phyloP scores from a whole-genome alignment of 1,139 yeast genomes.

The Geotrichum siamense region DNA sequence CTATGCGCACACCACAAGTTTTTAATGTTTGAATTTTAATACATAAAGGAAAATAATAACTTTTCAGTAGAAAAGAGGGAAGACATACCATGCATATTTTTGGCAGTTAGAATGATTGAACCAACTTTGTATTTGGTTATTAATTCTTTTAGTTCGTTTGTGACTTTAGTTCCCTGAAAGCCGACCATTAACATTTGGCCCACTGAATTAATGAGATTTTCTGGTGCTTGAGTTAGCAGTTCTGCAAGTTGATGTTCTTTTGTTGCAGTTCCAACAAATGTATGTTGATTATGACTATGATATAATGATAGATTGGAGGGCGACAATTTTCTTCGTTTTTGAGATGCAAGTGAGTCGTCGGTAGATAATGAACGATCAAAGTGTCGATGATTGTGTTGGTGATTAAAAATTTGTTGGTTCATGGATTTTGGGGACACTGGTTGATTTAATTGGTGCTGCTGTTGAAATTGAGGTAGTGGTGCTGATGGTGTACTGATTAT shows the following conservation, averaged over 20 bases:
- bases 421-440: conserved; percentile 5
- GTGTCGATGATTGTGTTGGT: neutral
- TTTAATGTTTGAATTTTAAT: too few relatives aligned
- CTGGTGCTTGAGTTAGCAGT: conserved; percentile 8
- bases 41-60: neutral
- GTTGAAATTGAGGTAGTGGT: neutral
- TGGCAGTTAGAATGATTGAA: conserved; percentile 50
- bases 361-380: neutral
- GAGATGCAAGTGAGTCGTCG: neutral
- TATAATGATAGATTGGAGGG: too few relatives aligned
- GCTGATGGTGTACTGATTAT: neutral
- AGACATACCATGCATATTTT: conserved; percentile 38
- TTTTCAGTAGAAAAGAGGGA: neutral
- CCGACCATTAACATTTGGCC: conserved; percentile 62
- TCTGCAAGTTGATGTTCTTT: neutral
- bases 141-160: conserved; percentile 50
- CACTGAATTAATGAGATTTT: conserved; percentile 28
- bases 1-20: too few relatives aligned
- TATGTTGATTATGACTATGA: neutral
- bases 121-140: conserved; percentile 50
- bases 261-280: neutral
- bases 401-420: neutral
- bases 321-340: neutral
- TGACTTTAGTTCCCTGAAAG: conserved; percentile 51
- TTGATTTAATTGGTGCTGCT: conserved; percentile 6